phyloP scores from a whole-genome alignment of 2,329 filamentous ascomycete genomes.

The Geosmithia flava region DNA sequence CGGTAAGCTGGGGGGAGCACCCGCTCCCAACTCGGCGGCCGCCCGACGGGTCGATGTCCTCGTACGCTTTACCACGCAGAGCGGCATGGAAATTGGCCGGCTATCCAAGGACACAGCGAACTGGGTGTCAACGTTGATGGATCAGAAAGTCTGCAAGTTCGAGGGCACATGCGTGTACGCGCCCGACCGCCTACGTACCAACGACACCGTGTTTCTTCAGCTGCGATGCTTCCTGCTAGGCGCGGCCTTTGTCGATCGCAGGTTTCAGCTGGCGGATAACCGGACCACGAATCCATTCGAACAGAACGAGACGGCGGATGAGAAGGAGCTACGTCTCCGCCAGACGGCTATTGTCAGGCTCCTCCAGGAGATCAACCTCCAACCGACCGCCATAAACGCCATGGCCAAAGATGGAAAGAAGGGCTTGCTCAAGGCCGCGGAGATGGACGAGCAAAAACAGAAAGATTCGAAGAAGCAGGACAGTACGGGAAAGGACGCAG shows the following conservation, averaged over 20 bases:
- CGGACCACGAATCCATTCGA: conserved; percentile 65
- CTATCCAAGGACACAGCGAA: conserved; percentile 75
- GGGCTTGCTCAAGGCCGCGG: conserved; percentile 74
- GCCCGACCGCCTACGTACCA: conserved; percentile 72
- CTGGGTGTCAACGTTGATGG: conserved; percentile 87
- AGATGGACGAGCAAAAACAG: conserved; percentile 68
- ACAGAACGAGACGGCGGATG: conserved; percentile 73
- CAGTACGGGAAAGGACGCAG: conserved; percentile 14
- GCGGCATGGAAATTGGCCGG: conserved; percentile 73
- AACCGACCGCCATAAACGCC: conserved; percentile 63
- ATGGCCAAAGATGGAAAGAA: conserved; percentile 73
- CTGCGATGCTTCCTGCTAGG: conserved; percentile 64
- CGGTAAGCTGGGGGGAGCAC: conserved; percentile 22
- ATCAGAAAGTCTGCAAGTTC: conserved; percentile 80
- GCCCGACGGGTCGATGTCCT: conserved; percentile 70
- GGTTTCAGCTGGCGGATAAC: conserved; percentile 54
- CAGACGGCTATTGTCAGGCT: conserved; percentile 83
- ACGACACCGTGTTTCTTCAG: conserved; percentile 91
- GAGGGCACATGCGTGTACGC: conserved; percentile 83
- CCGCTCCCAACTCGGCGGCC: conserved; percentile 29
- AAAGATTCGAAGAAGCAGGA: conserved; percentile 32
- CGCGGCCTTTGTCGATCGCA: conserved; percentile 54
- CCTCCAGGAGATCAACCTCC: conserved; percentile 77
- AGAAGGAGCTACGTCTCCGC: conserved; percentile 69
- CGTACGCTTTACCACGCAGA: conserved; percentile 75